Evolutionary conservation across 2,329 filamentous ascomycete genomes (phyloP), one percentile per base, ranked within the genome.

Genomic region (Claviceps sp.): DNA sequence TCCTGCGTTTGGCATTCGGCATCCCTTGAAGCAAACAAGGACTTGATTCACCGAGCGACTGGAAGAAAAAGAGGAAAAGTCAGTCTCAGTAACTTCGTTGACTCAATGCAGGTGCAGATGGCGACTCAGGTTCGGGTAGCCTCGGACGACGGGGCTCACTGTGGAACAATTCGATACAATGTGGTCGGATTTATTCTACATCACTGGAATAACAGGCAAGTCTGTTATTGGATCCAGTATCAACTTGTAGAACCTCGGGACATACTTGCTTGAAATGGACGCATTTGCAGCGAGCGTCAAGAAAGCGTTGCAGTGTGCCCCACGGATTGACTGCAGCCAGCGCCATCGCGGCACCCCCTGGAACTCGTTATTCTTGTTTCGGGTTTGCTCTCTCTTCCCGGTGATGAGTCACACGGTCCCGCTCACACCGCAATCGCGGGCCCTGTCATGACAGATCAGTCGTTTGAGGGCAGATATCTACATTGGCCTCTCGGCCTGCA

Each of bases 401-500:
- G 38, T 47, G 41, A 55, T 60, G 58, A 60, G 58, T 60, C 58
- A 60, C 53, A 58, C 54, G 42, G 57, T 59, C 57, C 57, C 53
- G 48, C 54, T 46, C 49, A 55, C 43, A 48, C 50, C 51, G 44
- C n/a, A 44, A 37, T 46, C 44, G 47, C 20, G 30, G 52, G 50
- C 50, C 55, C 50, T 57, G 52, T 58, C 60, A 26, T 44, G 1
- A 20, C 42, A 14, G 8, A 11, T 44, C 42, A n/a, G 24, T 16
- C 14, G 43, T 14, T 26, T 45, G 37, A 45, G 22, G 41, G 5
- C 20, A 14, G 20, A 14, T 2, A 5, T 24, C 42, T 7, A 20
- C 41, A 34, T 4, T 34, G 30, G 9, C 30, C 9, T 11, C 30
- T 34, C 30, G 30, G 30, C 11, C 11, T 34, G 30, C 9, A 34